These are phyloP conservation scores for Taiozyma sp. DNA, from an alignment of 1,139 yeast species.

Conservation along the genomic window DNA sequence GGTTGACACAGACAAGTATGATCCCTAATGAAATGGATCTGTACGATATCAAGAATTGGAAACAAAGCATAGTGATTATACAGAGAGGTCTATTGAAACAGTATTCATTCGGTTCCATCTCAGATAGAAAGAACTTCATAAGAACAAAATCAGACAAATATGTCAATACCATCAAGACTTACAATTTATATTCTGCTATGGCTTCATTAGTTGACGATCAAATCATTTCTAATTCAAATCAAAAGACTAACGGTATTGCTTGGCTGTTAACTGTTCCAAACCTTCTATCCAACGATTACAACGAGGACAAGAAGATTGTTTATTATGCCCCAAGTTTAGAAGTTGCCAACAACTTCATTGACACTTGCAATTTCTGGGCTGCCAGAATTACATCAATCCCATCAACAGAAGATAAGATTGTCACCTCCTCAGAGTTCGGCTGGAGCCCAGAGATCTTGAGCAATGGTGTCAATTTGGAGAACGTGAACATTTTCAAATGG, in stretches of 20 bases:
- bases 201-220: constrained; percentile 17
- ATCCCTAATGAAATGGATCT: constrained; percentile 20
- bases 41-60: constrained; percentile 26
- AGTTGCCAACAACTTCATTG: constrained; percentile 65
- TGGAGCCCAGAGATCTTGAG: constrained; percentile 45
- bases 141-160: constrained; percentile 23
- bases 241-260: constrained; percentile 16
- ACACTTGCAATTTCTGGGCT: constrained; percentile 88
- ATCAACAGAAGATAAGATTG: constrained; percentile 41
- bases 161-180: constrained; percentile 31
- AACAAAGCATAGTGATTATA: constrained; percentile 48
- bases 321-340: constrained; percentile 52
- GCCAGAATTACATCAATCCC: constrained; percentile 81
- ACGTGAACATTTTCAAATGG: constrained; percentile 30
- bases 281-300: constrained; percentile 13
- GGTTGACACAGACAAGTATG: constrained; percentile 9
- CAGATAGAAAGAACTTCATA: constrained; percentile 36
- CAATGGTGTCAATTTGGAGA: constrained; percentile 2
- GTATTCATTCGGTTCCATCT: constrained; percentile 37
- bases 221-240: constrained; percentile 17
- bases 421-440: constrained; percentile 77
- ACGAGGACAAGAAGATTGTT: constrained; percentile 17
- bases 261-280: constrained; percentile 22
- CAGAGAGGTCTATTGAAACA: constrained; percentile 52
- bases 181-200: constrained; percentile 23